Evolutionary conservation across 1,139 yeast species (phyloP), one percentile per base, ranked within the genome.

Genomic region (Yamadazyma dendronema): DNA sequence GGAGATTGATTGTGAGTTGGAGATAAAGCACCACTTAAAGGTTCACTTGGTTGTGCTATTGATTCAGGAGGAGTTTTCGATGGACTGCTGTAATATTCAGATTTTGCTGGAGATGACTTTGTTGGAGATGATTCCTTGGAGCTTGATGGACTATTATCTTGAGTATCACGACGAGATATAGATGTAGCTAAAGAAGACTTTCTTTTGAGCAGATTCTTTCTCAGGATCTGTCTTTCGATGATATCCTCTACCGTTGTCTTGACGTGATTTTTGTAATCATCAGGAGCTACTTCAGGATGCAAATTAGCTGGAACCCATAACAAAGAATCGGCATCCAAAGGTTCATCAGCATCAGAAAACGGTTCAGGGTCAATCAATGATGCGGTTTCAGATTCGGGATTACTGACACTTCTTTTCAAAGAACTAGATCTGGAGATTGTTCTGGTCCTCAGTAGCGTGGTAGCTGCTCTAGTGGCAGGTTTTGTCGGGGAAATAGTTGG

Each of bases 251-350:
- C 81, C 17, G 92, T 84, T 35, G 79, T 74, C 51, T 84, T 85
- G 28, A 92, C 87, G 61, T 88, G 89, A 44, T 80, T 77, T 49
- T 84, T 77, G 73, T 89, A 92, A 50, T 86, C 88, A 50, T 87
- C 95, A 1, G 97, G 97, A 26, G 95, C 90, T 13, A 92, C 78
- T 53, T 85, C 92, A 1, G 98, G 97, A 56, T 92, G 98, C 33
- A 88, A 74, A 46, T 80, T 81, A 1, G 97, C 97, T 0, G 97
- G 97, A 2, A 92, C 97, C 98, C 98, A 90, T 35, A 89, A 64
- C 12, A 81, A 59, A 37, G 59, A 46, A 34, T 61, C 59, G 13
- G 62, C 43, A 34, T 62, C 65, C 25, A 52, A 49, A 22, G 55
- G 46, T 25, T 57, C 57, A 32, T 61, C 65, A 23, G 35, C 45